Percentiles rank a stretch among this genome's conserved stretches.
Evolutionary conservation across 2,329 filamentous ascomycete genomes (phyloP).

Genomic region (Sclerotinia nivalis): DNA sequence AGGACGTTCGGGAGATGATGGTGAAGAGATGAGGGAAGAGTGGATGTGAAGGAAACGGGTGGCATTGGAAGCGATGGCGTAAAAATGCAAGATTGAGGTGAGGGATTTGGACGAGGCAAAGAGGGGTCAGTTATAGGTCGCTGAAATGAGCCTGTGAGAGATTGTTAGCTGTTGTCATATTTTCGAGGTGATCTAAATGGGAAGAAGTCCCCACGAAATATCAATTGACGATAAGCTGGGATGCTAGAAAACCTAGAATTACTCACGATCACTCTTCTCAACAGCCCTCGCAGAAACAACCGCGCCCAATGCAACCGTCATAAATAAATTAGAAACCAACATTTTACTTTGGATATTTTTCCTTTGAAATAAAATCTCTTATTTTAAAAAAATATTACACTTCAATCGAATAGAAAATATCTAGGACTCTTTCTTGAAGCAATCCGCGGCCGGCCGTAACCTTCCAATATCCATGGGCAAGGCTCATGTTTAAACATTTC

Average conservation of each 20-base stretch:
- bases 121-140: neutral
- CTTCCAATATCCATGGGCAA: neutral
- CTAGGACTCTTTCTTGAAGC: conserved; percentile 6
- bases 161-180: neutral
- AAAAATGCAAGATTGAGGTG: conserved; percentile 16
- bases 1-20: conserved; percentile 12
- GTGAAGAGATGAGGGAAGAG: conserved; percentile 7
- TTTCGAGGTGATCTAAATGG: neutral
- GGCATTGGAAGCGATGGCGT: conserved; percentile 15
- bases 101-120: neutral
- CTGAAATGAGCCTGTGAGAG: neutral
- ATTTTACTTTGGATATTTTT: conserved; percentile 7
- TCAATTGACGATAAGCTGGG: neutral
- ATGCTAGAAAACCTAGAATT: neutral
- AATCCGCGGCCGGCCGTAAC: conserved; percentile 20
- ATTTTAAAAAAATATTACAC: conserved; percentile 3
- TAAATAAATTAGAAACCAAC: conserved; percentile 10
- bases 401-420: conserved; percentile 4
- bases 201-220: neutral
- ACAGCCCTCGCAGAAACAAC: conserved; percentile 17
- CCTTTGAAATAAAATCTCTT: neutral
- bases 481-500: conserved; percentile 3
- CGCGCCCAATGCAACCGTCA: neutral
- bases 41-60: conserved; percentile 16
- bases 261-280: conserved; percentile 14